These are phyloP conservation scores for Penicillium lagena DNA, from an alignment of 495 filamentous ascomycete genomes.

Conservation along the genomic window DNA sequence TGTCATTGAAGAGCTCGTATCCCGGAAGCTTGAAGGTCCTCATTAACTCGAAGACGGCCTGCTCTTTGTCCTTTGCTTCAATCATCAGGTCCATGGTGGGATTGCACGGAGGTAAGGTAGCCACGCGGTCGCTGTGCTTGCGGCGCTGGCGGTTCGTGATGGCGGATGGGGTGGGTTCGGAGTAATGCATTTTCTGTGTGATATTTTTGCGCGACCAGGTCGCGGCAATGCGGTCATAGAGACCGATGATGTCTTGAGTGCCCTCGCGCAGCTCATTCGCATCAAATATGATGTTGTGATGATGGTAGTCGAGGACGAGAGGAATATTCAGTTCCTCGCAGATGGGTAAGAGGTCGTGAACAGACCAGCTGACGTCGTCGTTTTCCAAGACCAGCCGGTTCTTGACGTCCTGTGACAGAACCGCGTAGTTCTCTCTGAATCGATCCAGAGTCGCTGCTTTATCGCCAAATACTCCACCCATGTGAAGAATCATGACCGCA, in stretches of 20 bases:
- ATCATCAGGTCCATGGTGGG: slow-evolving; percentile 93
- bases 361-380: slow-evolving; percentile 84
- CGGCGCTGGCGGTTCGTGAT: slow-evolving; percentile 70
- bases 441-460: slow-evolving; percentile 76
- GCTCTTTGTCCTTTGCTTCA: slow-evolving; percentile 97
- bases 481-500: slow-evolving; percentile 91
- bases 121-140: slow-evolving; percentile 76
- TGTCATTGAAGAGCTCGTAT: slow-evolving; percentile 65
- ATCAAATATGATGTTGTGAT: slow-evolving; percentile 92
- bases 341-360: slow-evolving; percentile 84
- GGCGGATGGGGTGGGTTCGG: slow-evolving; percentile 67
- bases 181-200: slow-evolving; percentile 95
- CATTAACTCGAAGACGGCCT: slow-evolving; percentile 94
- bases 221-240: slow-evolving; percentile 67
- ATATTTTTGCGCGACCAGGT: slow-evolving; percentile 87
- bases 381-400: slow-evolving; percentile 86
- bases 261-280: slow-evolving; percentile 67
- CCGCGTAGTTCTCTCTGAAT: slow-evolving; percentile 72
- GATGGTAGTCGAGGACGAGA: slow-evolving; percentile 87
- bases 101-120: slow-evolving; percentile 73
- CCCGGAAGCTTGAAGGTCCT: slow-evolving; percentile 76
- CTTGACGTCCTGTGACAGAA: slow-evolving; percentile 61
- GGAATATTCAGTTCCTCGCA: slow-evolving; percentile 94
- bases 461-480: slow-evolving; percentile 89
- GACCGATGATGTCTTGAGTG: slow-evolving; percentile 68